Percentiles rank a stretch among this genome's conserved stretches.
Evolutionary conservation across 257 asterid genomes (phyloP).

Genomic region (Rubia yunnanensis): DNA sequence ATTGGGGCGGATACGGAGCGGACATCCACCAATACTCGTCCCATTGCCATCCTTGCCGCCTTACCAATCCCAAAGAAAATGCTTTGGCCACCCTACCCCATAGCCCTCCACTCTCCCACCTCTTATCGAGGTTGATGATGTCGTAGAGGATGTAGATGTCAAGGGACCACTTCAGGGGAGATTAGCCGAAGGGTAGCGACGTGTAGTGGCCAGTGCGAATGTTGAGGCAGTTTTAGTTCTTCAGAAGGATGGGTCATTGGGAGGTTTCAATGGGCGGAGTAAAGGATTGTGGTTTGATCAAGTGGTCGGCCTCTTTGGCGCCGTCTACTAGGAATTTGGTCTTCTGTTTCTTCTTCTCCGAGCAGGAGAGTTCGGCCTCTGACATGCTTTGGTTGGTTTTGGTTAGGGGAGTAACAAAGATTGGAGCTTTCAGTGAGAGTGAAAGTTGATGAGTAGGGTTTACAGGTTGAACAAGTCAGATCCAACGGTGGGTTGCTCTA

Average conservation of each 20-base stretch:
- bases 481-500: no score
- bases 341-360: constrained; percentile 74
- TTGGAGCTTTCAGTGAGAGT: not conserved
- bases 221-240: constrained; percentile 74
- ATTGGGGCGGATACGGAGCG: no score
- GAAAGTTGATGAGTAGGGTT: not conserved
- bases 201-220: constrained; percentile 94
- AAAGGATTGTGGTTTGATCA: constrained; percentile 71
- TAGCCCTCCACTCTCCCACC: no score
- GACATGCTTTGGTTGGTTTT: constrained; percentile 50
- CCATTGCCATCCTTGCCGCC: no score
- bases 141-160: constrained; percentile 76
- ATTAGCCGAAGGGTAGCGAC: constrained; percentile 73
- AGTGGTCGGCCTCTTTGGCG: constrained; percentile 32
- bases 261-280: constrained; percentile 81
- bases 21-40: no score
- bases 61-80: no score
- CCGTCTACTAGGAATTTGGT: constrained; percentile 22
- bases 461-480: no score
- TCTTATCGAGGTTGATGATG: constrained; percentile 65
- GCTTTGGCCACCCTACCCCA: no score
- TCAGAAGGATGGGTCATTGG: constrained; percentile 83
- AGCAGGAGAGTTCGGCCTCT: constrained; percentile 44
- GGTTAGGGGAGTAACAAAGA: not conserved
- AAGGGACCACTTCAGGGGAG: constrained; percentile 78